phyloP scores from a whole-genome alignment of 176 grass and related monocot species.

The Lolium perenne region DNA sequence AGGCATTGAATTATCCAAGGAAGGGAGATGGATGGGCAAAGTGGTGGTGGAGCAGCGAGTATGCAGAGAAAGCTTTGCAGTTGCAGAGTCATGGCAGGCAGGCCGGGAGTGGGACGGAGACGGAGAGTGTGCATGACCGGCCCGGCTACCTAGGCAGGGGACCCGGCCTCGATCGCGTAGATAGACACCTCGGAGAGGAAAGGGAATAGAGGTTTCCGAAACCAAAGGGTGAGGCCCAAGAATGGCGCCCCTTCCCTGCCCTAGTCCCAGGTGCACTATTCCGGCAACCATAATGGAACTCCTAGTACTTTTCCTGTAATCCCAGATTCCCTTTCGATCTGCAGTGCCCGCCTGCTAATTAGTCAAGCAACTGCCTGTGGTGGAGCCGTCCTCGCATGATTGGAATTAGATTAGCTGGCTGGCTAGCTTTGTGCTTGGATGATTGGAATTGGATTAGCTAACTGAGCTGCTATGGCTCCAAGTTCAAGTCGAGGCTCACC shows the following conservation, averaged over 20 bases:
- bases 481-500: slow-evolving; percentile 51
- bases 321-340: slow-evolving; percentile 36
- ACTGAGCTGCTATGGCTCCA: neutral
- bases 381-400: slow-evolving; percentile 3
- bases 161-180: slow-evolving; percentile 41
- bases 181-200: slow-evolving; percentile 46
- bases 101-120: neutral
- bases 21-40: slow-evolving; percentile 55
- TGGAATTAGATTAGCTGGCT: neutral
- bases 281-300: slow-evolving; percentile 68
- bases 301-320: slow-evolving; percentile 29
- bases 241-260: slow-evolving; percentile 61
- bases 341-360: slow-evolving; percentile 38
- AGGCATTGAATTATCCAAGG: slow-evolving; percentile 46
- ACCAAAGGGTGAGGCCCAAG: slow-evolving; percentile 64
- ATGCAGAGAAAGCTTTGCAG: slow-evolving; percentile 52
- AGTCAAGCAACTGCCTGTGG: slow-evolving; percentile 29
- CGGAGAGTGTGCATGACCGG: slow-evolving; percentile 39
- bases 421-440: neutral
- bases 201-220: slow-evolving; percentile 98
- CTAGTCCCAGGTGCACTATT: slow-evolving; percentile 77
- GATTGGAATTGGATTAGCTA: neutral
- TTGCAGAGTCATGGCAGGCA: slow-evolving; percentile 51
- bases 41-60: slow-evolving; percentile 33
- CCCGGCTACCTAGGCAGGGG: slow-evolving; percentile 43